phyloP scores from a whole-genome alignment of 768 basidiomycete species.

The Bullera alba region DNA sequence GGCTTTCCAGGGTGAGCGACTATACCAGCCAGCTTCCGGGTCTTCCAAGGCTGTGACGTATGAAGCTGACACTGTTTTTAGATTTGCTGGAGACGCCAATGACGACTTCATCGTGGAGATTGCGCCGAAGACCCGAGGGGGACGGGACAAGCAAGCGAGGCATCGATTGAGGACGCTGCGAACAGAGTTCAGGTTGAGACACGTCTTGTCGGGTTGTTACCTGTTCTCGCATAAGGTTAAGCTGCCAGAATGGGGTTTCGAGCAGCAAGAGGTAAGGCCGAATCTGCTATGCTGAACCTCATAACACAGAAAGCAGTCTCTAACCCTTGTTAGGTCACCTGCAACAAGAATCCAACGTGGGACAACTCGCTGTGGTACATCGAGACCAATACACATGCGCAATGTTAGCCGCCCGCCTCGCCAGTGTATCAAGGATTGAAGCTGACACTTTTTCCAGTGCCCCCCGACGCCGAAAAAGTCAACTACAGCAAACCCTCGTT shows the following conservation, averaged over 20 bases:
- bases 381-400: slow-evolving; percentile 73
- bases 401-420: slow-evolving; percentile 51
- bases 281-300: not conserved
- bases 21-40: not conserved
- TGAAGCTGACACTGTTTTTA: slow-evolving; percentile 8
- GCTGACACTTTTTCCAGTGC: slow-evolving; percentile 49
- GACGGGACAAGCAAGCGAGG: slow-evolving; percentile 54
- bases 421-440: not conserved
- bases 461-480: slow-evolving; percentile 64
- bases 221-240: slow-evolving; percentile 98
- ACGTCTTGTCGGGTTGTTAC: slow-evolving; percentile 85
- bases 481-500: slow-evolving; percentile 90
- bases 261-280: slow-evolving; percentile 85
- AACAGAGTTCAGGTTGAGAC: slow-evolving; percentile 74
- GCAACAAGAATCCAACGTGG: slow-evolving; percentile 91
- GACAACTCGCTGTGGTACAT: slow-evolving; percentile 89
- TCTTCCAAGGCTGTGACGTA: not conserved
- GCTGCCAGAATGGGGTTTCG: slow-evolving; percentile 92
- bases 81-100: slow-evolving; percentile 77
- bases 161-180: slow-evolving; percentile 71
- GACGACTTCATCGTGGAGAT: slow-evolving; percentile 86
- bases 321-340: slow-evolving; percentile 57
- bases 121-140: slow-evolving; percentile 53
- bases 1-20: slow-evolving; percentile 63
- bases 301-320: not conserved